A percentile compares a stretch with the other conserved stretches of the same genome.
Evolutionary conservation across 163 green algal genomes (phyloP).

Genomic region (Volvox carteri): DNA sequence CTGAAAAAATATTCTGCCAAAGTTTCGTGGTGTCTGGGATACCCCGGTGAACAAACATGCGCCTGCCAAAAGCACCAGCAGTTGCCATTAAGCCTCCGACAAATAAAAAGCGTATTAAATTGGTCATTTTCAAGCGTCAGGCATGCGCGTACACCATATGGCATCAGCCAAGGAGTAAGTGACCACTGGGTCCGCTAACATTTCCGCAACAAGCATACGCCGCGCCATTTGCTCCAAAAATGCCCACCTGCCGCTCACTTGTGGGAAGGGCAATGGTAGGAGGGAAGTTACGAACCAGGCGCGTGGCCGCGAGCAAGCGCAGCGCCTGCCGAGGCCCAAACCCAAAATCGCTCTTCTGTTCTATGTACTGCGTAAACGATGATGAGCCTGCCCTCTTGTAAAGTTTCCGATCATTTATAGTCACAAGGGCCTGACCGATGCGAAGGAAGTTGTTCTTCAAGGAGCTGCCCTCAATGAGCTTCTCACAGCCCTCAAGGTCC

Average conservation of each 20-base stretch:
- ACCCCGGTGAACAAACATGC: no score
- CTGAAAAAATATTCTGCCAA: no score
- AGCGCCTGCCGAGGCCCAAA: slow-evolving; percentile 50
- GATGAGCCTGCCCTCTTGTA: slow-evolving; percentile 44
- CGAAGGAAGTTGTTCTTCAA: slow-evolving; percentile 56
- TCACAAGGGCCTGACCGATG: slow-evolving; percentile 55
- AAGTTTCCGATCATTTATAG: slow-evolving; percentile 52
- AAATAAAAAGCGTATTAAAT: no score
- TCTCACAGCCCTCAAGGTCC: slow-evolving; percentile 53
- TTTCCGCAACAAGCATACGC: not conserved
- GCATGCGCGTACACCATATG: not conserved
- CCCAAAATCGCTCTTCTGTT: slow-evolving; percentile 53
- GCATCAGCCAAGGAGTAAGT: not conserved
- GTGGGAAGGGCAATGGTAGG: slow-evolving; percentile 38
- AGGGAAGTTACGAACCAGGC: slow-evolving; percentile 52
- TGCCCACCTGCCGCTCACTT: slow-evolving; percentile 49
- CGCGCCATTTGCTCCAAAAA: not conserved
- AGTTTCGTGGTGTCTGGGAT: no score
- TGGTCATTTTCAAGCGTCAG: no score
- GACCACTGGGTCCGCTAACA: slow-evolving; percentile 47
- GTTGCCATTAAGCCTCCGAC: no score
- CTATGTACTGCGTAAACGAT: slow-evolving; percentile 57
- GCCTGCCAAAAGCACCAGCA: no score
- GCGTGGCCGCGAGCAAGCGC: slow-evolving; percentile 48
- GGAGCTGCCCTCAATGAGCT: slow-evolving; percentile 47